phyloP scores from a whole-genome alignment of 2,329 filamentous ascomycete genomes.

The Byssothecium circinans region DNA sequence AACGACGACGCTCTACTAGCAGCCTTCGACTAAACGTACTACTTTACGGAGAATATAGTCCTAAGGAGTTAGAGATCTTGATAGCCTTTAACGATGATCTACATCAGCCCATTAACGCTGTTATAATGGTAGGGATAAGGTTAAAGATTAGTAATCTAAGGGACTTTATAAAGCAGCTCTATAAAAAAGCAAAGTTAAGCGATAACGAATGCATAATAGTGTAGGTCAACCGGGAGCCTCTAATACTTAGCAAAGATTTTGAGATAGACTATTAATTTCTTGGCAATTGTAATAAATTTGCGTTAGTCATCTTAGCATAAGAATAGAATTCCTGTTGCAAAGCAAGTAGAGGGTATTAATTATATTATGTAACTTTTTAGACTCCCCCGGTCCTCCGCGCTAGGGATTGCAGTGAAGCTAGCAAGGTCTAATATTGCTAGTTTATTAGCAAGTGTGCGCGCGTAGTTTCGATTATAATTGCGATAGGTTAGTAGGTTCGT shows the following conservation, averaged over 20 bases:
- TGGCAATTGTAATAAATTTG: constrained; percentile 5
- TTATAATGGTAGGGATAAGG: constrained; percentile 5
- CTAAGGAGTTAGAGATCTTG: constrained; percentile 4
- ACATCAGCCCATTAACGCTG: constrained; percentile 2
- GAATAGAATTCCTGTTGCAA: constrained; percentile 1
- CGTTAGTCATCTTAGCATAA: constrained; percentile 2
- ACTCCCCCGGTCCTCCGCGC: too few relatives aligned
- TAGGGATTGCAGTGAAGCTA: too few relatives aligned
- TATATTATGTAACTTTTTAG: too few relatives aligned
- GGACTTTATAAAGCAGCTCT: constrained; percentile 4
- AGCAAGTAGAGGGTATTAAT: too few relatives aligned
- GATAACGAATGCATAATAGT: constrained; percentile 3
- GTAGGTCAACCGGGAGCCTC: constrained; percentile 4
- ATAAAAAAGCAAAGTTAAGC: constrained; percentile 2
- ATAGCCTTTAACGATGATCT: constrained; percentile 5
- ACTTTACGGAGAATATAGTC: constrained; percentile 3
- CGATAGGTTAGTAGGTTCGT: too few relatives aligned
- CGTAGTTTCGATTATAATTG: too few relatives aligned
- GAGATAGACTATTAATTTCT: constrained; percentile 6
- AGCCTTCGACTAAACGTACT: constrained; percentile 4
- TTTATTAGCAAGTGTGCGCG: too few relatives aligned
- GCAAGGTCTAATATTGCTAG: too few relatives aligned
- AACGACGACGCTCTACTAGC: constrained; percentile 4
- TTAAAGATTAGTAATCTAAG: constrained; percentile 5
- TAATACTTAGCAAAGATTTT: constrained; percentile 5